These are phyloP conservation scores for Chrysanthemum lavandulifolium DNA, from an alignment of 129 eudicot genomes.

Conservation along the genomic window DNA sequence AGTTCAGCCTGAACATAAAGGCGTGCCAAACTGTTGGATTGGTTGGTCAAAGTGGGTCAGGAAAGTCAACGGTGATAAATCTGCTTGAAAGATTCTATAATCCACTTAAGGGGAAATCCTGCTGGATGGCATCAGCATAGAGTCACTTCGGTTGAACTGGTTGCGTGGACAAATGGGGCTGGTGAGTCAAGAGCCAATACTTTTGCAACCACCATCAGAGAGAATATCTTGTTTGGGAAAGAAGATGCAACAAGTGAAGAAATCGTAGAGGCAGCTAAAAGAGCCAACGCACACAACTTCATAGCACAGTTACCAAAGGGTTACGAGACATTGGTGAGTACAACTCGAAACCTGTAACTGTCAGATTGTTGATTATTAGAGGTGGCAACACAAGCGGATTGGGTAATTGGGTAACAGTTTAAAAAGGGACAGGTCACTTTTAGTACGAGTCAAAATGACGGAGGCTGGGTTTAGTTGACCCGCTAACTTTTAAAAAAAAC, in stretches of 20 bases:
- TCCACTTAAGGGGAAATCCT: constrained; percentile 42
- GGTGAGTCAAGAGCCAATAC: constrained; percentile 48
- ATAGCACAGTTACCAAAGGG: constrained; percentile 36
- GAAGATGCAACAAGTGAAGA: constrained; percentile 40
- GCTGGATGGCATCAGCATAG: constrained; percentile 35
- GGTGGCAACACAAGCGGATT: neutral
- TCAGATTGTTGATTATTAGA: neutral
- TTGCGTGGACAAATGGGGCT: constrained; percentile 44
- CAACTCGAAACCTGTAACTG: neutral
- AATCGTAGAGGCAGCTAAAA: constrained; percentile 39
- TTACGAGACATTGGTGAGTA: constrained; percentile 38
- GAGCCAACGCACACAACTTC: constrained; percentile 43
- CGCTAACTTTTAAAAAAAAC: no score
- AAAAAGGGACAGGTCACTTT: neutral
- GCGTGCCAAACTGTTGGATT: constrained; percentile 37
- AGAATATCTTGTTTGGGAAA: constrained; percentile 40
- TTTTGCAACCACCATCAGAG: constrained; percentile 43
- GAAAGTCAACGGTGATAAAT: constrained; percentile 46
- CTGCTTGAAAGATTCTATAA: constrained; percentile 47
- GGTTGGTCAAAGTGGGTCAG: constrained; percentile 52
- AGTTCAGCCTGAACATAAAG: constrained; percentile 31
- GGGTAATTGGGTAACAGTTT: neutral
- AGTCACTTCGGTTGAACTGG: constrained; percentile 36
- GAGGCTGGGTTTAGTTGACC: neutral
- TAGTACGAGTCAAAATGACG: neutral